Conservation (phyloP, 2,329 filamentous ascomycete genomes). For the Samsoniella hepiali region DNA sequence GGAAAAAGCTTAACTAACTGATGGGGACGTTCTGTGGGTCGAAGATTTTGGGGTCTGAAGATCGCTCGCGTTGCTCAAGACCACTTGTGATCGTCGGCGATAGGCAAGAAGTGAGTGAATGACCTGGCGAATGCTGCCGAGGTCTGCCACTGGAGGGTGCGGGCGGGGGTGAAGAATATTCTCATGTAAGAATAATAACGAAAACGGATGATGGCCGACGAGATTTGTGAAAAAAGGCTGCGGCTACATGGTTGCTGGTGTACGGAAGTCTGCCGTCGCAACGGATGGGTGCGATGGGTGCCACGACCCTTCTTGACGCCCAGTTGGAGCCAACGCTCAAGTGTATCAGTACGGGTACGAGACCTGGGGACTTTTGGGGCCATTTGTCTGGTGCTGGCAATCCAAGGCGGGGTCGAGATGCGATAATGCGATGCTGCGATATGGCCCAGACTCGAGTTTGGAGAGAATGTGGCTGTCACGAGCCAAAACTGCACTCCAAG, state of each 20-base stretch:
- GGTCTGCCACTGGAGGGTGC: neutral
- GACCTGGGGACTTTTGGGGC: no score
- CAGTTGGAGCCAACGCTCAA: neutral
- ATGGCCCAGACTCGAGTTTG: no score
- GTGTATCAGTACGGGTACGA: neutral
- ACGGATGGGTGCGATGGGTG: neutral
- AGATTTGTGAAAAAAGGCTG: neutral
- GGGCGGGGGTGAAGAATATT: neutral
- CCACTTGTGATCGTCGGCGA: neutral
- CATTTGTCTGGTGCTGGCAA: neutral
- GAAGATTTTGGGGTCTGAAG: neutral
- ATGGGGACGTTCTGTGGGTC: neutral
- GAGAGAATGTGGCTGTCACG: neutral
- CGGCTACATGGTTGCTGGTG: neutral
- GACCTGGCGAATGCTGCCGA: neutral
- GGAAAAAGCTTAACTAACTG: neutral
- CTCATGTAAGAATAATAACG: neutral
- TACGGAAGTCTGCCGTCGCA: neutral
- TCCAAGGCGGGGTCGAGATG: neutral
- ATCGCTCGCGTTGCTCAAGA: neutral
- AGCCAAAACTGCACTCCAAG: neutral
- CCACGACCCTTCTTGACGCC: neutral
- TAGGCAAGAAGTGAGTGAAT: neutral
- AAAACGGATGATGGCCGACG: neutral
- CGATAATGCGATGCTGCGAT: neutral